Evolutionary conservation across 2,329 filamentous ascomycete genomes (phyloP), one percentile per base, ranked within the genome.

Genomic region (Penicillium occitanis): DNA sequence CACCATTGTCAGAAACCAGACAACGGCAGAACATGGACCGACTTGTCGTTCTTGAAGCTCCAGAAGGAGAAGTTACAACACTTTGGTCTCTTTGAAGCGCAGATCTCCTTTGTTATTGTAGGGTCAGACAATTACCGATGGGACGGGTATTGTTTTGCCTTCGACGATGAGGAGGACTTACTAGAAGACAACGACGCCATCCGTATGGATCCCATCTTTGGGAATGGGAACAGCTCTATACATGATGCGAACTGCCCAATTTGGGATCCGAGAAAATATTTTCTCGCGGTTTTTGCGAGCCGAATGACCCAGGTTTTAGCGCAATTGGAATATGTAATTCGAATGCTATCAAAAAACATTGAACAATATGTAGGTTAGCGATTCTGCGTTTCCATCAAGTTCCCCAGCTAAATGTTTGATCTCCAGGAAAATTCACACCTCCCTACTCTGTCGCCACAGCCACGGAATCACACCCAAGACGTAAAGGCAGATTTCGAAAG

Each of bases 211-310:
- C 48, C 48, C 25, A 51, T 51, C 13, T 51, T 17, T 51, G 13
- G 48, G 14, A 19, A 30, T 17, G 48, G 14, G 14, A n/a, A 51
- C 13, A n/a, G 48, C 25, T 30, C 2, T 51, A 17, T 6, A 51
- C 14, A 30, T 51, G 25, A 51, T 30, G 48, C 48, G 13, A 30
- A 30, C 2, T 25, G 5, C 48, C 48, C 48, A 13, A 51, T 51
- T n/a, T 51, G 48, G 48, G 48, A 51, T n/a, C 48, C 48, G 13
- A 51, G 48, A 28, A 51, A 51, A 30, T 51, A 51, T 51, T 51
- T 30, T n/a, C 48, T 51, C 48, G 25, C 48, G 25, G 48, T 30
- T 4, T 51, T 51, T 17, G 25, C 7, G 14, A 30, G 22, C 25
- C 48, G 48, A 30, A 30, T 51, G 25, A 30, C 13, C 10, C 48